Evolutionary conservation across 306 rosid genomes (phyloP).

Genomic region (Malus fusca): DNA sequence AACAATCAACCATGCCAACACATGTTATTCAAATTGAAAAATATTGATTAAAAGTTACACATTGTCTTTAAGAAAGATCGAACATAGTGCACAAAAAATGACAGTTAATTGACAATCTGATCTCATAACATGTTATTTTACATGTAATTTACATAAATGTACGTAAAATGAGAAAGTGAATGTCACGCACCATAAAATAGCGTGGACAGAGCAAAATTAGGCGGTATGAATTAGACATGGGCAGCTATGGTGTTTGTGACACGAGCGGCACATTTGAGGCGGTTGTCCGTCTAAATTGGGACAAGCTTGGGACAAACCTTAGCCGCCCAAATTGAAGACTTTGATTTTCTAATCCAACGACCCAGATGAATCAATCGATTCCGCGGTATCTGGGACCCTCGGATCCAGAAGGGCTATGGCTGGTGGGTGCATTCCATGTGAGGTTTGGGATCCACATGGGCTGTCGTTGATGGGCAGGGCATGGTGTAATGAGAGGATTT

Average conservation of each 20-base stretch:
- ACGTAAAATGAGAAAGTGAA: neutral
- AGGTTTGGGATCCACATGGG: slow-evolving; percentile 24
- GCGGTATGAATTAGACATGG: slow-evolving; percentile 23
- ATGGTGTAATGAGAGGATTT: neutral
- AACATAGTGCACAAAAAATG: neutral
- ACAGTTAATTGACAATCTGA: too few relatives aligned
- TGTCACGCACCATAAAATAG: neutral
- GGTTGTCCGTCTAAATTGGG: slow-evolving; percentile 23
- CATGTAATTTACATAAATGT: too few relatives aligned
- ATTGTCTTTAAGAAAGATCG: neutral
- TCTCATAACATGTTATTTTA: too few relatives aligned
- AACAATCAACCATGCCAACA: too few relatives aligned
- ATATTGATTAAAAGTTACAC: too few relatives aligned
- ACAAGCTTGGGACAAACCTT: slow-evolving; percentile 32
- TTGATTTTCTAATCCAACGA: slow-evolving; percentile 4
- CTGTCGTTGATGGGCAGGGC: slow-evolving; percentile 21
- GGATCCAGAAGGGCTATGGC: neutral
- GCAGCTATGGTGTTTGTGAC: slow-evolving; percentile 22
- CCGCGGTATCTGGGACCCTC: neutral
- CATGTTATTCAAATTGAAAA: too few relatives aligned
- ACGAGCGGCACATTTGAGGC: slow-evolving; percentile 19
- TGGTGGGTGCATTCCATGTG: slow-evolving; percentile 25
- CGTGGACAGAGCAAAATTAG: neutral
- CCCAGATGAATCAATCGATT: neutral
- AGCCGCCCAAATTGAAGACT: slow-evolving; percentile 26